Conservation (phyloP, 768 basidiomycete species). For the Hypsizygus marmoreus region DNA sequence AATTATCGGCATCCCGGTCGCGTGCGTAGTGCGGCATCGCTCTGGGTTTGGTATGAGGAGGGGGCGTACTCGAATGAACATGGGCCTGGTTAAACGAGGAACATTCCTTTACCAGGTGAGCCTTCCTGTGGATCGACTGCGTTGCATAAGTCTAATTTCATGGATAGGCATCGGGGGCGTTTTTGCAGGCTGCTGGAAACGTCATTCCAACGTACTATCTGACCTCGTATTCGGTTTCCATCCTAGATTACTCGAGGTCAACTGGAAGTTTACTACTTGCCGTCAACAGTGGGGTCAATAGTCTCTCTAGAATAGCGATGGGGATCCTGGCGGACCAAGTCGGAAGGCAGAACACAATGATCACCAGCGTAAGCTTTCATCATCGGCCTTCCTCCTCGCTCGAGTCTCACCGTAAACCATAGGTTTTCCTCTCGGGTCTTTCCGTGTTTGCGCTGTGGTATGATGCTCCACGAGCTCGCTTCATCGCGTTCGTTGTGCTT, state of each 20-base stretch:
- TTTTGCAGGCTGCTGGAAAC: constrained; percentile 47
- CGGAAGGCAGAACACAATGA: constrained; percentile 47
- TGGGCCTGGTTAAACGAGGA: constrained; percentile 38
- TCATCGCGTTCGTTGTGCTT: constrained; percentile 39
- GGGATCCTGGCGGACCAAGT: constrained; percentile 42
- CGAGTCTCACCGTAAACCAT: too few relatives aligned
- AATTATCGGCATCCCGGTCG: constrained; percentile 35
- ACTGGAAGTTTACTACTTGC: constrained; percentile 42
- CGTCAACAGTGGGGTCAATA: constrained; percentile 45
- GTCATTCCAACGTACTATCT: constrained; percentile 46
- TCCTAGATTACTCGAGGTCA: constrained; percentile 36
- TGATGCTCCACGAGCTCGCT: constrained; percentile 36
- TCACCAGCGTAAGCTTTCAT: constrained; percentile 30
- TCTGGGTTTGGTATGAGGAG: constrained; percentile 22
- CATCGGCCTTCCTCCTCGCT: background rate
- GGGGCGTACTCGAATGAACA: constrained; percentile 31
- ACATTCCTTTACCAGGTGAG: constrained; percentile 43
- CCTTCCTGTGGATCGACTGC: background rate
- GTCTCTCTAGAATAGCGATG: constrained; percentile 40
- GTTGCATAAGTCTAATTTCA: background rate
- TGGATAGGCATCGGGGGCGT: constrained; percentile 36
- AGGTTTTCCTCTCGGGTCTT: constrained; percentile 41
- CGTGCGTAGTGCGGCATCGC: constrained; percentile 32
- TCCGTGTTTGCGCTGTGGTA: constrained; percentile 46
- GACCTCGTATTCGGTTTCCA: constrained; percentile 40